phyloP scores from a whole-genome alignment of 352 stramenopile genomes.

The Aphanomyces stellatus region DNA sequence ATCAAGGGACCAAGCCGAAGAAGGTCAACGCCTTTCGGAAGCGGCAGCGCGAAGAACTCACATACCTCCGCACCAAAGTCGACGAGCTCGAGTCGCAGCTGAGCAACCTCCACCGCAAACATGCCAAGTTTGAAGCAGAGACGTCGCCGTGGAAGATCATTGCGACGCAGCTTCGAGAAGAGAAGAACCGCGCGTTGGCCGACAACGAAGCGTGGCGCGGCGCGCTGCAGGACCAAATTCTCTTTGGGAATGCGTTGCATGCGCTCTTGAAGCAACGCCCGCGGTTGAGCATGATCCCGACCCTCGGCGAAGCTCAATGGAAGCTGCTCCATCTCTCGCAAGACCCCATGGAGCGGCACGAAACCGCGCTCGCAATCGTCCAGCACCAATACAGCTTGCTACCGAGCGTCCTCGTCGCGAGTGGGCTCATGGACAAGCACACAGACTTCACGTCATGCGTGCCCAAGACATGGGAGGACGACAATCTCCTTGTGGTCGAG shows the following conservation, averaged over 20 bases:
- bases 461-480: not conserved
- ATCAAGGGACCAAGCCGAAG: not conserved
- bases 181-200: conserved; percentile 1
- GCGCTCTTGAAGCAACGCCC: conserved; percentile 1
- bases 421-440: not conserved
- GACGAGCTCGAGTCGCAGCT: conserved; percentile 3
- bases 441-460: not conserved
- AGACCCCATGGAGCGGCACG: not conserved
- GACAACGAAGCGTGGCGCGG: conserved; percentile 1
- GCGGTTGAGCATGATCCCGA: not conserved
- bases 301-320: not conserved
- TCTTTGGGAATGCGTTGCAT: conserved; percentile 16
- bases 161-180: not conserved
- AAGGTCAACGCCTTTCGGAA: conserved; percentile 14
- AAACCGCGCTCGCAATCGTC: not conserved
- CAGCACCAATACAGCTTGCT: not conserved
- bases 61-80: conserved; percentile 1
- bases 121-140: not conserved
- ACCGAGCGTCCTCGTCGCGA: not conserved
- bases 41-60: conserved; percentile 14
- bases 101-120: not conserved
- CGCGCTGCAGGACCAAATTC: conserved; percentile 10
- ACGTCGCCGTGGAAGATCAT: conserved; percentile 7
- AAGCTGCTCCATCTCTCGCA: not conserved
- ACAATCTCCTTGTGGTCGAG: conserved; percentile 4